Conservation (phyloP, 2,329 filamentous ascomycete genomes). For the Aspergillus sp. region DNA sequence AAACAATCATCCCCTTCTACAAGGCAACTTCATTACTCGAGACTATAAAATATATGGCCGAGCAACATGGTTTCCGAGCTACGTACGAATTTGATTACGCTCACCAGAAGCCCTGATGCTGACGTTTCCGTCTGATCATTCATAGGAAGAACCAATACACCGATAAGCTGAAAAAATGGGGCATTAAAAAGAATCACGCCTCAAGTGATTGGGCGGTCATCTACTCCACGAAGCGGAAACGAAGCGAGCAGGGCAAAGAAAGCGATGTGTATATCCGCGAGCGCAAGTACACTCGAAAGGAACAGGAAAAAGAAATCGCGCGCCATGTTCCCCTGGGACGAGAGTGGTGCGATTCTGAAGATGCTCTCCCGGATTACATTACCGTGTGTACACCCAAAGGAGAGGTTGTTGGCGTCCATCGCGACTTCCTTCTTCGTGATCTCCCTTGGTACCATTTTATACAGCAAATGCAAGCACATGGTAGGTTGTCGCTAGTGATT, state of each 20-base stretch:
- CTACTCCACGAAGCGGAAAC: not conserved
- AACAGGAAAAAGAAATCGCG: conserved; percentile 3
- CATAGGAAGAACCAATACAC: not conserved
- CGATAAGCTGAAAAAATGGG: not conserved
- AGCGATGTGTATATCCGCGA: not conserved
- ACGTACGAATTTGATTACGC: not conserved
- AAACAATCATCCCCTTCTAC: conserved; percentile 1
- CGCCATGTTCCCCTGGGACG: not conserved
- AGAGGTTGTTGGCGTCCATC: not conserved
- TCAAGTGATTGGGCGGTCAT: not conserved
- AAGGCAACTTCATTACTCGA: not conserved
- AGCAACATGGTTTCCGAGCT: not conserved
- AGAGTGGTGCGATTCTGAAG: not conserved
- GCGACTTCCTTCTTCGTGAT: not conserved
- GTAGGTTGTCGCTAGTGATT: not conserved
- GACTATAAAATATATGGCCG: not conserved
- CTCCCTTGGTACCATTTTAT: not conserved
- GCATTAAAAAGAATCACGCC: not conserved
- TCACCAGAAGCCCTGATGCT: not conserved
- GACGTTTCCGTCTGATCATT: not conserved
- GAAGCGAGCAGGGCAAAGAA: not conserved
- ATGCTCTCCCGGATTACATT: not conserved
- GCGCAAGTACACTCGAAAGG: not conserved
- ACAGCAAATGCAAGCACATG: not conserved
- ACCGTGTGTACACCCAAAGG: not conserved